Base-by-base conservation (phyloP, 2,329 filamentous ascomycete species). In the Beauveria scarabaeidicola region DNA sequence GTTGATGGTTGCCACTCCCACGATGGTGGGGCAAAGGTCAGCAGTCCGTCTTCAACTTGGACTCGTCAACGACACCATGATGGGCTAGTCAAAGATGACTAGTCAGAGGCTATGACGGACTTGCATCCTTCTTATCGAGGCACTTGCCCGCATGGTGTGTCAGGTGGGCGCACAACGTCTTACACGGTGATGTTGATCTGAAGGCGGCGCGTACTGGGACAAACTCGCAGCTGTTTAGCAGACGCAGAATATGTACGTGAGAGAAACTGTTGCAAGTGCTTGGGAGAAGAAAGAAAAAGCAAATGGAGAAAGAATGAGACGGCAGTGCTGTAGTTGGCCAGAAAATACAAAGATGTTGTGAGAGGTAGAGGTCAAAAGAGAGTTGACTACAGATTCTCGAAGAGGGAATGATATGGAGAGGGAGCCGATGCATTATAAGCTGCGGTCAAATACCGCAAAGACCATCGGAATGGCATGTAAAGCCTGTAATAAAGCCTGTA, bases 121-220 rank as follows among this genome's bases (percentile, higher is more conserved):
- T 7, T 25, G 27, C 17, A 5, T 27, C 8, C n/a, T 15, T n/a
- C 5, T 10, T 29, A 17, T 29, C 40, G 10, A 47, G 57, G 50
- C 50, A 47, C 41, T 53, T 21, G 57, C 57, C 57, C 46, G 38
- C 25, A 43, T 27, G 41, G 40, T 59, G 57, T 47, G 50, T 59
- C 57, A 59, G 40, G 57, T 59, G 57, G 57, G 48, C 41, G 48
- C 48, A 52, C 50, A 59, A 41, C 48, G 48, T 59, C 57, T 59
- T 52, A 59, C 48, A 59, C 57, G 32, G 48, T 47, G 13, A 36
- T 47, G 41, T 47, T 47, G 52, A 51, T 43, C 46, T 36, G 13
- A 36, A 36, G 38, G 15, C 36, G 15, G 25, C 25, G 38, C 27
- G 50, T 59, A 48, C 29, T 27, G 48, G 40, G 40, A 27, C 57